Percentiles rank a stretch among this genome's conserved stretches.
Conservation (phyloP, 2,329 filamentous ascomycete genomes). For the Colletotrichum filicis region DNA sequence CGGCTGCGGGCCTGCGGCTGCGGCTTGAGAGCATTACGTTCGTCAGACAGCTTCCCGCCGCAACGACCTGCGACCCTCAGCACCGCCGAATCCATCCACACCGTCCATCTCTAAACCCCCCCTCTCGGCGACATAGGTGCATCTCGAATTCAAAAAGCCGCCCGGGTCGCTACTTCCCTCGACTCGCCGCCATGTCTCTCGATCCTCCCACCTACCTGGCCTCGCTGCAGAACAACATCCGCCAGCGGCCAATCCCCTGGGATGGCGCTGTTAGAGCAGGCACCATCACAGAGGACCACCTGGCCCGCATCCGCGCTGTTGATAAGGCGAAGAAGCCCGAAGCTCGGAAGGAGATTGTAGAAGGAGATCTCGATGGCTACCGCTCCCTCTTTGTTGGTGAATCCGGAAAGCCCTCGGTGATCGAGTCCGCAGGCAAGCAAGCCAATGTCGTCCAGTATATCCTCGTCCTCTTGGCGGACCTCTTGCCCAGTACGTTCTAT, state of each 20-base stretch:
- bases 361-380: constrained; percentile 84
- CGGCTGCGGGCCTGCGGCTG: constrained; percentile 29
- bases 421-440: constrained; percentile 87
- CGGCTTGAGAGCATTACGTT: constrained; percentile 20
- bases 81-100: constrained; percentile 24
- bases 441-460: constrained; percentile 95
- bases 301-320: constrained; percentile 95
- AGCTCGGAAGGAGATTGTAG: constrained; percentile 84
- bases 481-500: constrained; percentile 61
- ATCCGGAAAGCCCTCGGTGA: constrained; percentile 75
- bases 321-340: constrained; percentile 93
- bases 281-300: constrained; percentile 92
- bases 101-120: constrained; percentile 8
- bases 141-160: constrained; percentile 28
- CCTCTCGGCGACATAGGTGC: constrained; percentile 28
- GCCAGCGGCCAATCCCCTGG: constrained; percentile 95
- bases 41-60: constrained; percentile 30
- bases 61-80: constrained; percentile 26
- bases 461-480: constrained; percentile 86
- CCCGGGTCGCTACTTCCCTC: constrained; percentile 24
- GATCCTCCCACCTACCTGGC: constrained; percentile 87
- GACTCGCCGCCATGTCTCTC: constrained; percentile 76
- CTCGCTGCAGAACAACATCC: constrained; percentile 96
- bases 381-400: constrained; percentile 82
- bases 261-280: constrained; percentile 94